These are phyloP conservation scores for Avena insularis DNA, from an alignment of 176 grass and related monocot genomes.

Conservation along the genomic window DNA sequence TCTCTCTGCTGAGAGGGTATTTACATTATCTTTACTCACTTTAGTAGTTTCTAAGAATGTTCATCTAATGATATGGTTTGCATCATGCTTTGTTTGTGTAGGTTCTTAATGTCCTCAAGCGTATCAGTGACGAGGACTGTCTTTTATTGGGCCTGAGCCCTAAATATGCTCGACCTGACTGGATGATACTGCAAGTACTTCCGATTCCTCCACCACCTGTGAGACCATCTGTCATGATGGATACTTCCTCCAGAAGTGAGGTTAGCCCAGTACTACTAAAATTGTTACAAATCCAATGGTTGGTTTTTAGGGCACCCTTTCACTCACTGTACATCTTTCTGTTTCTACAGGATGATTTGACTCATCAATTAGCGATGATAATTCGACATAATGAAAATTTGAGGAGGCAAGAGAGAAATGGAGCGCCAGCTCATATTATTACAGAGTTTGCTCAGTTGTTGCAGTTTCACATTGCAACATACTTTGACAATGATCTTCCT, in stretches of 20 bases:
- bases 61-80: constrained; percentile 32
- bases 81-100: constrained; percentile 39
- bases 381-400: constrained; percentile 98
- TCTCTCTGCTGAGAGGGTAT: constrained; percentile 92
- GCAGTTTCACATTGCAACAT: constrained; percentile 98
- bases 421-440: constrained; percentile 98
- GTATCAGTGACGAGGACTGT: constrained; percentile 96
- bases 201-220: constrained; percentile 97
- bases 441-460: constrained; percentile 96
- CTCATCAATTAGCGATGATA: constrained; percentile 98
- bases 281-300: not conserved
- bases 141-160: constrained; percentile 83
- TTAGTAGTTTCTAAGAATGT: not conserved
- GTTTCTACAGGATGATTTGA: constrained; percentile 87
- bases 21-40: constrained; percentile 10
- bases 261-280: constrained; percentile 42
- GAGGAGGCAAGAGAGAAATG: constrained; percentile 95
- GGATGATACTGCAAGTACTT: constrained; percentile 99
- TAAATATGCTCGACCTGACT: constrained; percentile 97
- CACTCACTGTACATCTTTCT: not conserved
- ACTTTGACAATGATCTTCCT: constrained; percentile 99
- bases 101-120: constrained; percentile 97
- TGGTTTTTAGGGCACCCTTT: constrained; percentile 18
- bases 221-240: constrained; percentile 99
- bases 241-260: constrained; percentile 98